phyloP scores from a whole-genome alignment of 2,329 filamentous ascomycete genomes.

The Fonsecaea monophora region DNA sequence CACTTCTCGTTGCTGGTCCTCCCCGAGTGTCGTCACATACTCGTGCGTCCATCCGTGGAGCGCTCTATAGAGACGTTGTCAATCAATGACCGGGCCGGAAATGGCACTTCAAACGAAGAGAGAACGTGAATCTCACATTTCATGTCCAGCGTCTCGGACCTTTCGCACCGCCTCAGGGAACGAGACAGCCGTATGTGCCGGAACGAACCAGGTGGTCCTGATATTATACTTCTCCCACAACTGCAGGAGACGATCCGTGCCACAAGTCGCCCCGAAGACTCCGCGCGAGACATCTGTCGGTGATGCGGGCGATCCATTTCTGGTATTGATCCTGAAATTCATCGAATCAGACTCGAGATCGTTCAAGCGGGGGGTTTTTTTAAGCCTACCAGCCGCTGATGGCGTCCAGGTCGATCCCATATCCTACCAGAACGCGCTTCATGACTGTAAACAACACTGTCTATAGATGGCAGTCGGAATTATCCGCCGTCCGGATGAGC shows the following conservation, averaged over 20 bases:
- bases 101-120: too few species aligned
- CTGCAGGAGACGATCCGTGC: slow-evolving; percentile 70
- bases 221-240: slow-evolving; percentile 56
- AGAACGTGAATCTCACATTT: slow-evolving; percentile 49
- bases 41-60: slow-evolving; percentile 77
- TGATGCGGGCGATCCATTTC: slow-evolving; percentile 42
- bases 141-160: slow-evolving; percentile 66
- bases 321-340: slow-evolving; percentile 26
- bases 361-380: too few species aligned
- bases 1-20: slow-evolving; percentile 78
- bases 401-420: slow-evolving; percentile 75
- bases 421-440: slow-evolving; percentile 63
- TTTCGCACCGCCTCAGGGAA: slow-evolving; percentile 57
- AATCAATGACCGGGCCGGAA: too few species aligned
- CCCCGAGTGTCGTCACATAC: slow-evolving; percentile 72
- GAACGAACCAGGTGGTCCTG: slow-evolving; percentile 65
- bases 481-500: too few species aligned
- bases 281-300: slow-evolving; percentile 74
- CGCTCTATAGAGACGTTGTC: slow-evolving; percentile 46
- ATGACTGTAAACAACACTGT: neutral
- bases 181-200: slow-evolving; percentile 63
- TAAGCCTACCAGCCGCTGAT: slow-evolving; percentile 68
- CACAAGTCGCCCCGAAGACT: slow-evolving; percentile 71
- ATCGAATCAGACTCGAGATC: too few species aligned
- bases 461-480: too few species aligned